Percentiles rank a stretch among this genome's conserved stretches.
Evolutionary conservation across 306 rosid genomes (phyloP).

Genomic region (Vigna radiata): DNA sequence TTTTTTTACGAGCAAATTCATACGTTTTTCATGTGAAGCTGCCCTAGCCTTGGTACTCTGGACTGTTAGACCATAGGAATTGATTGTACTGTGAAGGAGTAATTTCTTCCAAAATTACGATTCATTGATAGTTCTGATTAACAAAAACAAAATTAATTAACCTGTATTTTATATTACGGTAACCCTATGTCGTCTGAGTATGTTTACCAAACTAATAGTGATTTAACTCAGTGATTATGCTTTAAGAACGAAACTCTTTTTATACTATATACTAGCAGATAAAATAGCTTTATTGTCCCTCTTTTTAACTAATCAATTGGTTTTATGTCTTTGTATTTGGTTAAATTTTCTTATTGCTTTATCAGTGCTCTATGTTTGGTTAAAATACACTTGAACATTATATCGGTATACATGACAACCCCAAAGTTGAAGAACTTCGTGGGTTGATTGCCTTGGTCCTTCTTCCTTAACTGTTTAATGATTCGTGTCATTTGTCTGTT

Average conservation of each 20-base stretch:
- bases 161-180: not conserved
- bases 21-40: slow-evolving; percentile 15
- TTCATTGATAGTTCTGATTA: slow-evolving; percentile 3
- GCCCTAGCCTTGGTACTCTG: not conserved
- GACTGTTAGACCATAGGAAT: slow-evolving; percentile 13
- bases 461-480: slow-evolving; percentile 3
- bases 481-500: slow-evolving; percentile 30
- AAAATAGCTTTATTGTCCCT: slow-evolving; percentile 1
- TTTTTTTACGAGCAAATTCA: not conserved
- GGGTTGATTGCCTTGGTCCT: not conserved
- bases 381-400: slow-evolving; percentile 23
- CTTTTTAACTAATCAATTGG: not conserved
- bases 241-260: not conserved
- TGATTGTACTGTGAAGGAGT: slow-evolving; percentile 13
- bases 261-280: not conserved
- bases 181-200: not conserved
- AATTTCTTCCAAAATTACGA: slow-evolving; percentile 8
- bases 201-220: not conserved
- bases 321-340: slow-evolving; percentile 19
- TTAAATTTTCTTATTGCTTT: not conserved
- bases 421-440: not conserved
- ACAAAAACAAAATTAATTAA: slow-evolving; percentile 2
- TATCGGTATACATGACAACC: slow-evolving; percentile 5
- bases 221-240: slow-evolving; percentile 7
- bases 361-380: slow-evolving; percentile 1